Base-by-base conservation (phyloP, 495 filamentous ascomycete species). In the Penicillium pancosmium region DNA sequence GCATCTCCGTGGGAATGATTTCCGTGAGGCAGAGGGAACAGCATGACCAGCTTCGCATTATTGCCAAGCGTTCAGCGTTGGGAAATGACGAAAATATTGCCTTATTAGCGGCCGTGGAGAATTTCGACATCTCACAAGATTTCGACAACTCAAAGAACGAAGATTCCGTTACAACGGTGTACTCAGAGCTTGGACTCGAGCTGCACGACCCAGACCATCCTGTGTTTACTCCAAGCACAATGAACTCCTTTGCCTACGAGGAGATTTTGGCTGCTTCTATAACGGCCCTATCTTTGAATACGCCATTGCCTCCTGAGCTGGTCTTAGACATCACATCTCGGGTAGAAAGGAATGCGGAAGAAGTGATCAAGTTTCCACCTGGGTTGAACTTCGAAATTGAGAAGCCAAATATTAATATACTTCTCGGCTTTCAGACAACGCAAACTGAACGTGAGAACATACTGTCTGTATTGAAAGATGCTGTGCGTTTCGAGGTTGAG, bases 181-280 rank as follows among this genome's bases (percentile, higher is more conserved):
- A 54, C 13, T 19, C 15, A 18, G 53, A 56, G 11, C 48, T 46
- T 8, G 59, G 59, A 6, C 31, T 61, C 31, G 59, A 61, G 34
- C 31, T 61, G 25, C 59, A 52, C 33, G 59, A 57, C 19, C 59
- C 59, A 10, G 59, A 61, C 27, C n/a, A 33, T n/a, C 38, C 49
- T 33, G 48, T 52, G 6, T 57, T 57, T 9, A 40, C 21, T 4
- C 33, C 50, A 1, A 41, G 33, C 15, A 59, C 56, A 4, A 38
- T 21, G 18, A 16, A 18, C 5, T 25, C 31, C 6, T 46, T 51
- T 18, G 56, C 38, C 11, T 33, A 41, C 9, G 56, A 59, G 25
- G 34, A 41, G 2, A 38, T 50, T 25, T 35, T 15, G 7, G 6
- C 13, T 7, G 46, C 34, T 35, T 27, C 25, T n/a, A 50, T 38